phyloP scores from a whole-genome alignment of 495 filamentous ascomycete species.

The Choiromyces venosus region DNA sequence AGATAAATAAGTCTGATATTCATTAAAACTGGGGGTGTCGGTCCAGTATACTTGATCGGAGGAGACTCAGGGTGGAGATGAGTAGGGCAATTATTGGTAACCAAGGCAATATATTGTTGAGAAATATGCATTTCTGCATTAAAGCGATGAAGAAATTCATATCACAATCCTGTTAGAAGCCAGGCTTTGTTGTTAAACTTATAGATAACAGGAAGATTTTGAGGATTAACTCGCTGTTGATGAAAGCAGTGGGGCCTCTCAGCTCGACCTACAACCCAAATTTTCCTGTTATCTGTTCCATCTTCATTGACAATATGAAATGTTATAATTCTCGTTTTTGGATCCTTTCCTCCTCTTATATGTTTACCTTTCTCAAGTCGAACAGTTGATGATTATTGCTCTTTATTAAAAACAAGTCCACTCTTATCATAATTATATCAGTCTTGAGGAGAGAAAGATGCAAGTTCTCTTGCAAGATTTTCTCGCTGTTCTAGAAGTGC shows the following conservation, averaged over 20 bases:
- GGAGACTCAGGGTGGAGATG: slow-evolving; percentile 26
- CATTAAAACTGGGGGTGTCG: slow-evolving; percentile 30
- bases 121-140: slow-evolving; percentile 26
- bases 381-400: no score
- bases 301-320: slow-evolving; percentile 29
- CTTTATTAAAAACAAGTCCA: slow-evolving; percentile 20
- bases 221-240: slow-evolving; percentile 25
- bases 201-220: slow-evolving; percentile 32
- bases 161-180: slow-evolving; percentile 30
- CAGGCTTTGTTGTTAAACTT: slow-evolving; percentile 31
- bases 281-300: slow-evolving; percentile 26
- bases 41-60: slow-evolving; percentile 25
- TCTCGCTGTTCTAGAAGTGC: slow-evolving; percentile 22
- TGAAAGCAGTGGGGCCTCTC: slow-evolving; percentile 19
- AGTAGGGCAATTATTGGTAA: slow-evolving; percentile 34
- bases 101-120: slow-evolving; percentile 25
- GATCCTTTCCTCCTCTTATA: no score
- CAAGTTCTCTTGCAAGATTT: slow-evolving; percentile 15
- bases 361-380: slow-evolving; percentile 16
- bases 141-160: slow-evolving; percentile 31
- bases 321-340: slow-evolving; percentile 20
- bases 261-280: slow-evolving; percentile 26
- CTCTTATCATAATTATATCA: slow-evolving; percentile 28
- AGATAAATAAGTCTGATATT: slow-evolving; percentile 35
- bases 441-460: slow-evolving; percentile 21